Evolutionary conservation across 805 yeast genomes (phyloP).

Genomic region (Suhomyces sp.): DNA sequence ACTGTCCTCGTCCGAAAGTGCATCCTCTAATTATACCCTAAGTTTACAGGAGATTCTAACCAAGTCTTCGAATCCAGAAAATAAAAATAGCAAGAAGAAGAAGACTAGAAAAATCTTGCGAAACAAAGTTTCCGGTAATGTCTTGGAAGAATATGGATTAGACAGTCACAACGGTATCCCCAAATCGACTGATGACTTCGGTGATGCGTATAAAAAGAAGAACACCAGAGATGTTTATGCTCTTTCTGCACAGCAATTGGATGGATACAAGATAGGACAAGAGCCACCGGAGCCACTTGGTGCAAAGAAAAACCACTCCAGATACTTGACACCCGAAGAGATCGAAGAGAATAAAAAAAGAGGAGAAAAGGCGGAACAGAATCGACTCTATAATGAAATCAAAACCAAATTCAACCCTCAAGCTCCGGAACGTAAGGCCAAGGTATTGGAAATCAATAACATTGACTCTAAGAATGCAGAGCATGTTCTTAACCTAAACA

Average conservation of each 20-base stretch:
- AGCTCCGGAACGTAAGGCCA: constrained; percentile 7
- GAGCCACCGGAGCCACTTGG: too few relatives aligned
- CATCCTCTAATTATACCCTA: background rate
- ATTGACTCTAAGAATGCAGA: constrained; percentile 13
- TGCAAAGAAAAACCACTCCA: constrained; percentile 8
- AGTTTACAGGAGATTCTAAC: constrained; percentile 2
- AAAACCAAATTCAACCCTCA: constrained; percentile 25
- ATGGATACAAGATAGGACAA: constrained; percentile 37
- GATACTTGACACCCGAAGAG: constrained; percentile 29
- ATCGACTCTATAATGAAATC: constrained; percentile 28
- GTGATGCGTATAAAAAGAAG: constrained; percentile 20
- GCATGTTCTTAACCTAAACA: constrained; percentile 14
- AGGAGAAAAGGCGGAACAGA: constrained; percentile 24
- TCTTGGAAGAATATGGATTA: constrained; percentile 41
- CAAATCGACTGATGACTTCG: constrained; percentile 26
- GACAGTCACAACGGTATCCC: constrained; percentile 29
- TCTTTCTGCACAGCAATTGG: constrained; percentile 26
- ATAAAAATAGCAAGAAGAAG: constrained; percentile 8
- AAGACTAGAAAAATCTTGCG: constrained; percentile 31
- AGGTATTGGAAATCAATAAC: constrained; percentile 38
- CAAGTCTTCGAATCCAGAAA: background rate
- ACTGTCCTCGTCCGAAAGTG: too few relatives aligned
- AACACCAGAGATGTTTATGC: constrained; percentile 11
- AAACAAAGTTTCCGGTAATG: constrained; percentile 29
- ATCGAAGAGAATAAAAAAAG: constrained; percentile 23